Evolutionary conservation across 345 rosid genomes (phyloP), one percentile per base, ranked within the genome.

Genomic region (Citrus cavaleriei): DNA sequence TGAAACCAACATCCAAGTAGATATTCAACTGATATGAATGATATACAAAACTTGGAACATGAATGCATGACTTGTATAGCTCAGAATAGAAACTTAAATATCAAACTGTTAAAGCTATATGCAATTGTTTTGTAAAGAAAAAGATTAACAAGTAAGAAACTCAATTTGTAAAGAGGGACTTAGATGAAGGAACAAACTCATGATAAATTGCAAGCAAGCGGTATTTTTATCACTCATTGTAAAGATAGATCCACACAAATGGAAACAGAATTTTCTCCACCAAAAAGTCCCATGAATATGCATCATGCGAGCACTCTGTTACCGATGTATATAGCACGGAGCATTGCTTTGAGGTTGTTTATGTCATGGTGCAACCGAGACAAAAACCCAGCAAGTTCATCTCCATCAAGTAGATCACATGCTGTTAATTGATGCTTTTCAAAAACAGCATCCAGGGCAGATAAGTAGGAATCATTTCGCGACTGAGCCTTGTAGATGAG

Each of bases 281-380:
- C 28, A 54, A 71, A 30, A 13, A 10, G 32, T 14, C 21, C 40
- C 62, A 30, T 21, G 62, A 54, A 32, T 71, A 93, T 91, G 96
- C 10, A 70, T 51, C 6, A n/a, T 32, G 24, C 21, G 42, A 55
- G 60, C 4, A 14, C 25, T 55, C 18, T 24, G 9, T 65, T 88
- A 91, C 99, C 99, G 68, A 97, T 97, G 82, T 92, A 97, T 80
- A 97, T 97, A 0, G 99, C 99, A 75, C 91, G 94, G 78, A 97
- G 98, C 99, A 97, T 97, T 14, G 99, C 98, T 79, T 92, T 93
- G 58, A 97, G 96, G 84, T 97, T 91, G 78, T 70, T 89, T 77
- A 94, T 73, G 84, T 97, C 99, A 77, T 80, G 83, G 87, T 90
- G 93, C 86, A 97, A 83, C 84, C 62, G 88, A 46, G 97, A 89